Evolutionary conservation across 768 basidiomycete species (phyloP), one percentile per base, ranked within the genome.

Genomic region (Agaricus sinodeliciosus): DNA sequence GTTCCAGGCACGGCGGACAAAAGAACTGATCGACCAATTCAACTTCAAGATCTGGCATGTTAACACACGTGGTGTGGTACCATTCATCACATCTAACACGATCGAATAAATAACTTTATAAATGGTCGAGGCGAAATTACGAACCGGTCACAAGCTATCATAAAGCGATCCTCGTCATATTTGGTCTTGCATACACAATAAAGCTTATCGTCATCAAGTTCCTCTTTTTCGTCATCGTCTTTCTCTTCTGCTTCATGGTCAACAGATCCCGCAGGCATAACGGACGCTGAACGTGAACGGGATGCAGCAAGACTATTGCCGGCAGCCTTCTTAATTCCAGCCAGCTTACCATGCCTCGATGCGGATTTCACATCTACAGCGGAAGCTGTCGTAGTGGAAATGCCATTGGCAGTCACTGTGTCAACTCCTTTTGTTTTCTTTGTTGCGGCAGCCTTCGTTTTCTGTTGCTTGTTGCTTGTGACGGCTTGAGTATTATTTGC

Each of bases 81-180:
- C 93, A 96, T 56, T 94, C 89, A 61, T 94, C 93, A 66, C 93
- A 95, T 26, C 92, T 93, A 18, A 16, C 48, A 35, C 12, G 9
- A 18, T 8, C 6, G 28, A 4, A 4, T 34, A 4, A 35, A n/a
- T 47, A 15, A n/a, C n/a, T 9, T 4, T 11, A 16, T 3, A 36
- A 43, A 36, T 49, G 45, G 36, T 28, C 43, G 27, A 34, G 42
- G 36, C 28, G 45, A 25, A 57, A 51, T 25, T 39, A 66, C 87
- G 49, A 59, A 91, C 90, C 83, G 78, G 72, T 95, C 93, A 63
- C 93, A 95, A 25, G 90, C 93, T 65, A 95, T 93, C 93, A 95
- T 95, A 56, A 86, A 77, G 48, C 80, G 75, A 63, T 91, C 89
- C 64, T 92, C 87, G 58, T 95, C 88, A 58, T 95, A 94, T 58